Base-by-base conservation (phyloP, 177 flowering plant genomes). In the Tripterygium wilfordii region DNA sequence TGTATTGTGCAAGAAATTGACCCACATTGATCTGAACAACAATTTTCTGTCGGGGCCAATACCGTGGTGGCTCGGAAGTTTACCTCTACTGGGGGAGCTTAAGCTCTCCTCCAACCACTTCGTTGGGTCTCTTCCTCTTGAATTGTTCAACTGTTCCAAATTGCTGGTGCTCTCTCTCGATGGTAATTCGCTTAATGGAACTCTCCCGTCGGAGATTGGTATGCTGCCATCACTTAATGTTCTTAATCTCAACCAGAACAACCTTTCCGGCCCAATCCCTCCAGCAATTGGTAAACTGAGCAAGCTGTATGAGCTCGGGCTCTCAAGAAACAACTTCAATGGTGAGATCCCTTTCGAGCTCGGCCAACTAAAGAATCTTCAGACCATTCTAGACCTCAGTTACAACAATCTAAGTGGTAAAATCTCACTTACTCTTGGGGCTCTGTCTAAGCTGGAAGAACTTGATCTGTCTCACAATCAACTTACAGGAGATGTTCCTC, bases 381-480 rank as follows among this genome's bases (percentile, higher is more conserved):
- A 92, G 27, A 86, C 76, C 49, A 28, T 69, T 22, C 53, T 92
- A 36, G 95, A 92, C 59, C 80, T 92, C 48, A 92, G 99, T 51
- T 58, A 63, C 76, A 89, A 92, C 69, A 76, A 85, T 53, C 72
- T 92, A 54, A 71, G 65, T 0, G 96, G 99, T 9, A 38, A 41
- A 27, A 84, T 92, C 48, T 95, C 97, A 10, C 20, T 82, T 31
- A 64, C 87, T 2, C 62, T 89, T 43, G 80, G 68, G 14, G 41
- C 51, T 16, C 67, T 87, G n/a, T 68, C 79, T 2, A 92, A 84
- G 57, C 92, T 92, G 2, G 97, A 89, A 68, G 74, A 69, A 0
- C 84, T 92, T 42, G 83, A 87, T 72, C 65, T 89, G 31, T 89
- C 99, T n/a, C 85, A 82, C 60, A 92, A 92, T 69, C 67, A 65